Conservation (phyloP, 1,284 basidiomycete genomes). For the Cryptococcus deneoformans region DNA sequence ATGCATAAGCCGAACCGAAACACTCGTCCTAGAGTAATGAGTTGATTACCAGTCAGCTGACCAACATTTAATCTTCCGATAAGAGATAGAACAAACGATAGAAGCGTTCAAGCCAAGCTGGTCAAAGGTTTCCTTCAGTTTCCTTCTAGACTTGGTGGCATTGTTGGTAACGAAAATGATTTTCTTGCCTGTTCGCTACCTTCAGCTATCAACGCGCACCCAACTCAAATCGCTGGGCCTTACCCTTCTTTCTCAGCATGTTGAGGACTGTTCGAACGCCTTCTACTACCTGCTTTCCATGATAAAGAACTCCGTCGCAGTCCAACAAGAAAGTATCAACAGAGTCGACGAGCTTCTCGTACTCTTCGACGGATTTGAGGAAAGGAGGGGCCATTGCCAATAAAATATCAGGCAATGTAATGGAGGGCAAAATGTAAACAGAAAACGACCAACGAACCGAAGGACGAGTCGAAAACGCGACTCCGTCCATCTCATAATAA, state of each 20-base stretch:
- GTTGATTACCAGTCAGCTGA: background rate
- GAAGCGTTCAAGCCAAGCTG: slow-evolving; percentile 60
- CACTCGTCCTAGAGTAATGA: slow-evolving; percentile 71
- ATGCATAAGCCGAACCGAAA: slow-evolving; percentile 91
- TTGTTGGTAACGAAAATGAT: slow-evolving; percentile 98
- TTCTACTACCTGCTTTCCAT: slow-evolving; percentile 75
- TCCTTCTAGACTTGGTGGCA: slow-evolving; percentile 86
- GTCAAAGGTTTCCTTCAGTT: slow-evolving; percentile 89
- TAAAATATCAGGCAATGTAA: background rate
- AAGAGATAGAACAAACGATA: slow-evolving; percentile 2
- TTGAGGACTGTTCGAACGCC: slow-evolving; percentile 71
- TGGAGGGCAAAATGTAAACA: background rate
- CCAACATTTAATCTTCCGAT: background rate
- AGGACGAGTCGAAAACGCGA: no score
- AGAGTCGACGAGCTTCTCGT: slow-evolving; percentile 57
- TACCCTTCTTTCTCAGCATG: slow-evolving; percentile 55
- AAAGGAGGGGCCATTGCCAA: slow-evolving; percentile 29
- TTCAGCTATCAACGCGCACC: background rate
- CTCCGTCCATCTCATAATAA: no score
- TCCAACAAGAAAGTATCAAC: slow-evolving; percentile 95
- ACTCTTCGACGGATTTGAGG: slow-evolving; percentile 36
- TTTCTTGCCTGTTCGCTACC: slow-evolving; percentile 64
- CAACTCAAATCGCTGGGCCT: background rate
- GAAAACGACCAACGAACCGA: background rate
- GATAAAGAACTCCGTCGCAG: slow-evolving; percentile 95